phyloP scores from a whole-genome alignment of 208 protist species.

The Naegleria fowleri region DNA sequence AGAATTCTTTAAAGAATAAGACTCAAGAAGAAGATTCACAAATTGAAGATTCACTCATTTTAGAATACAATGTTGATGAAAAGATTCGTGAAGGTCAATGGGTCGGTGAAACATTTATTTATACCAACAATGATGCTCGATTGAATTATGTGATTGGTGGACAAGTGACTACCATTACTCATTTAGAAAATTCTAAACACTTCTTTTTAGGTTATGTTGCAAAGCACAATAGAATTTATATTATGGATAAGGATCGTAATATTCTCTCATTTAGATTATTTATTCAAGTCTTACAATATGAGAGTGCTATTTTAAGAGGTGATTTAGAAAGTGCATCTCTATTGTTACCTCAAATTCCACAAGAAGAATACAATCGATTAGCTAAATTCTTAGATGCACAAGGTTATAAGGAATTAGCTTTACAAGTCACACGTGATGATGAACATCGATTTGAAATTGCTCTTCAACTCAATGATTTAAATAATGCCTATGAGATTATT shows the following conservation, averaged over 20 bases:
- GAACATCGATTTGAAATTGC: slow-evolving; percentile 91
- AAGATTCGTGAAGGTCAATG: slow-evolving; percentile 79
- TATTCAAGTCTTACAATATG: slow-evolving; percentile 89
- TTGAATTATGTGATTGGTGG: slow-evolving; percentile 90
- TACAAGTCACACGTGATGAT: slow-evolving; percentile 83
- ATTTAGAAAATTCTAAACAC: slow-evolving; percentile 70
- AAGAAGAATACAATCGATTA: slow-evolving; percentile 67
- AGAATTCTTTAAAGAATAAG: slow-evolving; percentile 59
- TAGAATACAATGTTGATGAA: slow-evolving; percentile 77
- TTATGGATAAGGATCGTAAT: slow-evolving; percentile 86
- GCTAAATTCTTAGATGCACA: slow-evolving; percentile 88
- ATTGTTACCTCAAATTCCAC: slow-evolving; percentile 72
- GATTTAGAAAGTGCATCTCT: slow-evolving; percentile 79
- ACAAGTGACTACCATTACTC: slow-evolving; percentile 79
- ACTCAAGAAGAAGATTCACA: slow-evolving; percentile 68
- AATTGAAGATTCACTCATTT: slow-evolving; percentile 89
- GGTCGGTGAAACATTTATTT: slow-evolving; percentile 95
- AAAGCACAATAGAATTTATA: slow-evolving; percentile 86
- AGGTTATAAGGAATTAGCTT: slow-evolving; percentile 75
- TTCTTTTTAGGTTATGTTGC: slow-evolving; percentile 84
- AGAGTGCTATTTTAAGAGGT: slow-evolving; percentile 87
- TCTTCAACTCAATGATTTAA: slow-evolving; percentile 70
- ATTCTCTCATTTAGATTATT: slow-evolving; percentile 82
- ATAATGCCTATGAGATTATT: slow-evolving; percentile 68
- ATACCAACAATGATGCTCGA: slow-evolving; percentile 78